Percentiles rank a stretch among this genome's conserved stretches.
These are phyloP conservation scores for Ajuga reptans DNA, from an alignment of 305 asterid species.

Conservation along the genomic window DNA sequence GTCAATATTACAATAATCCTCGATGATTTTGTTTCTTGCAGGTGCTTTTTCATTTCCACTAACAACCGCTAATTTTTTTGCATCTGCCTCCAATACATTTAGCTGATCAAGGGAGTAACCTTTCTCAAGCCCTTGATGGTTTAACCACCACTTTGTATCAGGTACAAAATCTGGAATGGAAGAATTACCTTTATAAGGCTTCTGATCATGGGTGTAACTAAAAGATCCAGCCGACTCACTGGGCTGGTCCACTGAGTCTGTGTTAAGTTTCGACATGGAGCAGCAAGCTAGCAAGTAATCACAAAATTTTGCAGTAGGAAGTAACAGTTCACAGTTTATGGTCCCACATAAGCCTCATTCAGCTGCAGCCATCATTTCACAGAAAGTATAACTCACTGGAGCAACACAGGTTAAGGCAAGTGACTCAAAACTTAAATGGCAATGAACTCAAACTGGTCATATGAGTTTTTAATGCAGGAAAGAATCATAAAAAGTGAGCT, in stretches of 20 bases:
- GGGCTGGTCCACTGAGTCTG: constrained; percentile 28
- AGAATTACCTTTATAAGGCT: constrained; percentile 22
- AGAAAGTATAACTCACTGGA: not conserved
- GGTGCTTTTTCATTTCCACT: constrained; percentile 22
- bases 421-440: not conserved
- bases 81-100: constrained; percentile 29
- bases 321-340: not conserved
- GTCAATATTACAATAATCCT: constrained; percentile 33
- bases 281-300: constrained; percentile 18
- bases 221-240: constrained; percentile 33
- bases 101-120: constrained; percentile 21
- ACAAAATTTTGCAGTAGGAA: not conserved
- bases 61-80: constrained; percentile 22
- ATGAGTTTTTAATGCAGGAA: not conserved
- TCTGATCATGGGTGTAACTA: constrained; percentile 25
- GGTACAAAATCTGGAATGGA: constrained; percentile 21
- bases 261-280: constrained; percentile 36
- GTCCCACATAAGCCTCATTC: constrained; percentile 14
- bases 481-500: not conserved
- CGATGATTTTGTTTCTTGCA: constrained; percentile 34
- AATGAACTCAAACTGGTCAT: constrained; percentile 12
- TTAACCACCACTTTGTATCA: constrained; percentile 30
- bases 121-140: constrained; percentile 24
- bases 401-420: not conserved
- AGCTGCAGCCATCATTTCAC: constrained; percentile 18